Conservation (phyloP, 2,329 filamentous ascomycete genomes). For the Daldinia sp. region DNA sequence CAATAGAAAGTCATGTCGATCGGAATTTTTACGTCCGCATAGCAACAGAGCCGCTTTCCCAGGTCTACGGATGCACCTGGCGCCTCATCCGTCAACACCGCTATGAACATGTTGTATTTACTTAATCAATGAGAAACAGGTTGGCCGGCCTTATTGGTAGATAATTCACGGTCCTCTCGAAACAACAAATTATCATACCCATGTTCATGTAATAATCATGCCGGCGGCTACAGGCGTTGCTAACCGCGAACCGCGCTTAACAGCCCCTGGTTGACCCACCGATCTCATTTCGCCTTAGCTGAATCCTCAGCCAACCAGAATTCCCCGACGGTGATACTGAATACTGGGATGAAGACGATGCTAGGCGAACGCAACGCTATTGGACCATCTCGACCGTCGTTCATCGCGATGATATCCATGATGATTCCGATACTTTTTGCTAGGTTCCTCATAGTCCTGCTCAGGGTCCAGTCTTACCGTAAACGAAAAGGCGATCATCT, state of each 20-base stretch:
- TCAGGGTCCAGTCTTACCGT: conserved; percentile 2
- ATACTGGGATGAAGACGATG: conserved; percentile 36
- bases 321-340: conserved; percentile 31
- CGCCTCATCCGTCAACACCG: conserved; percentile 42
- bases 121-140: neutral
- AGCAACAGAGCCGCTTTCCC: conserved; percentile 11
- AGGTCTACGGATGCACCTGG: conserved; percentile 20
- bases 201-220: conserved; percentile 15
- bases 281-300: conserved; percentile 40
- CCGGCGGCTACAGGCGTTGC: conserved; percentile 22
- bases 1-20: conserved; percentile 16
- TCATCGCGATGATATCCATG: conserved; percentile 15
- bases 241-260: conserved; percentile 46
- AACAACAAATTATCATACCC: conserved; percentile 17
- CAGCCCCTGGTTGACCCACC: conserved; percentile 30
- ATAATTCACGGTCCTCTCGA: conserved; percentile 3
- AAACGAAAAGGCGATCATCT: conserved; percentile 32
- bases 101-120: conserved; percentile 8
- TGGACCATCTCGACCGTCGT: conserved; percentile 10
- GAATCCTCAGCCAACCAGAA: conserved; percentile 43
- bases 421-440: conserved; percentile 3
- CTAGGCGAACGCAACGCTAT: conserved; percentile 19
- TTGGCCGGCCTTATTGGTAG: conserved; percentile 11
- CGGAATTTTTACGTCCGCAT: conserved; percentile 6
- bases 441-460: neutral